A percentile compares a stretch with the other conserved stretches of the same genome.
These are phyloP conservation scores for Geosmithia morbida DNA, from an alignment of 2,329 filamentous ascomycete genomes.

Conservation along the genomic window DNA sequence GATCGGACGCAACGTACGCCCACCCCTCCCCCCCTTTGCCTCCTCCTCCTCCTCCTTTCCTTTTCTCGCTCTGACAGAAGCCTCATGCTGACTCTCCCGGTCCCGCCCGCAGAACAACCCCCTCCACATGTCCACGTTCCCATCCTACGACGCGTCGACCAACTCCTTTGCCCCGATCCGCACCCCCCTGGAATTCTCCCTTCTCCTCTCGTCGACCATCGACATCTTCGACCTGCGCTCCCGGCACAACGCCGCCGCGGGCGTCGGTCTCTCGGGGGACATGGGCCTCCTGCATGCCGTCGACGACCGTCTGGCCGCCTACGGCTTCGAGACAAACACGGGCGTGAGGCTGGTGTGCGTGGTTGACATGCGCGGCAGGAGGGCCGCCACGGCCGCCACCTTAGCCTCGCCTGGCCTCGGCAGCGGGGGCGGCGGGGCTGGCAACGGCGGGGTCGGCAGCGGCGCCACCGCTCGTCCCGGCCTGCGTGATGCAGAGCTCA, in stretches of 20 bases:
- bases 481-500: conserved; percentile 73
- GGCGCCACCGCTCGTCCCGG: conserved; percentile 37
- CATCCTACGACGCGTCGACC: conserved; percentile 48
- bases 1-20: conserved; percentile 82
- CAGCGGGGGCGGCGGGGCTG: conserved; percentile 12
- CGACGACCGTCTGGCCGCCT: conserved; percentile 84
- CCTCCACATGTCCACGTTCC: conserved; percentile 83
- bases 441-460: conserved; percentile 4
- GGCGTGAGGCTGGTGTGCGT: conserved; percentile 82
- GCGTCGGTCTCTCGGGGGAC: conserved; percentile 55
- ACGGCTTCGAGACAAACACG: conserved; percentile 95
- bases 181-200: conserved; percentile 76
- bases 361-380: conserved; percentile 74
- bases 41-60: conserved; percentile 3
- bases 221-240: conserved; percentile 86
- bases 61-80: conserved; percentile 28
- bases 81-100: conserved; percentile 39
- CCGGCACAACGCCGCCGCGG: conserved; percentile 44
- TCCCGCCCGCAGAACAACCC: conserved; percentile 77
- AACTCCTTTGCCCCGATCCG: conserved; percentile 42
- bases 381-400: conserved; percentile 25
- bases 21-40: no score
- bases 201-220: conserved; percentile 79
- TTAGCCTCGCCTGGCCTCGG: conserved; percentile 10
- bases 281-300: conserved; percentile 84